Conservation (phyloP, 2,329 filamentous ascomycete genomes). For the Passalora sequoiae region DNA sequence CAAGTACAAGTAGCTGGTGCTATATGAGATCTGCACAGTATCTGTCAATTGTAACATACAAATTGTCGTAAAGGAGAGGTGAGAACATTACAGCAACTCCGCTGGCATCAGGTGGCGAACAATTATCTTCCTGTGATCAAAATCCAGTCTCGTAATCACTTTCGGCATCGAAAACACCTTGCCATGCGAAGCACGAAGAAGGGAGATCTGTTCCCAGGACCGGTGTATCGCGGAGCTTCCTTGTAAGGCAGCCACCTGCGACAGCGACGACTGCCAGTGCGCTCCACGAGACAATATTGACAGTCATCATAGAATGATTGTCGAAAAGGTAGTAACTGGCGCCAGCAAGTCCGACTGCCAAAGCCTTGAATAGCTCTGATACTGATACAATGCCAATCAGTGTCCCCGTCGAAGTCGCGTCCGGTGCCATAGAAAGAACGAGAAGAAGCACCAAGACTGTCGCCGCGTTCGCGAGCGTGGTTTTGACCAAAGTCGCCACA, state of each 20-base stretch:
- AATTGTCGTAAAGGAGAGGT: not conserved
- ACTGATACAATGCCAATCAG: slow-evolving; percentile 47
- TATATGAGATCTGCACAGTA: not conserved
- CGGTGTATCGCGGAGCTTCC: slow-evolving; percentile 42
- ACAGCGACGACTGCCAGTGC: slow-evolving; percentile 39
- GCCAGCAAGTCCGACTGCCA: slow-evolving; percentile 44
- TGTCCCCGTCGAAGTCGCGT: slow-evolving; percentile 44
- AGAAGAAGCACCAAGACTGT: slow-evolving; percentile 43
- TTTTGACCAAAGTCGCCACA: slow-evolving; percentile 41
- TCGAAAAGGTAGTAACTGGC: slow-evolving; percentile 43
- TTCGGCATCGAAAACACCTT: slow-evolving; percentile 45
- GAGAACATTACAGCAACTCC: not conserved
- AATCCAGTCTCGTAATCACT: slow-evolving; percentile 24
- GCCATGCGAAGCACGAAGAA: slow-evolving; percentile 41
- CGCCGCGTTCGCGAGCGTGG: slow-evolving; percentile 39
- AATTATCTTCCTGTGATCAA: not conserved
- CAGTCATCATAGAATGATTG: slow-evolving; percentile 40
- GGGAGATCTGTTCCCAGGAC: slow-evolving; percentile 43
- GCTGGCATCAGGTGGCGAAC: not conserved
- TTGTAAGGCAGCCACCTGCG: slow-evolving; percentile 41
- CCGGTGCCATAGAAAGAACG: slow-evolving; percentile 46
- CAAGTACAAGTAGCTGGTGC: not conserved
- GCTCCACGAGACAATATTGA: slow-evolving; percentile 44
- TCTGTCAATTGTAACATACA: not conserved
- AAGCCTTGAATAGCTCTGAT: slow-evolving; percentile 43